A percentile compares a stretch with the other conserved stretches of the same genome.
These are phyloP conservation scores for Inga oerstediana DNA, from an alignment of 306 rosid genomes.

Conservation along the genomic window DNA sequence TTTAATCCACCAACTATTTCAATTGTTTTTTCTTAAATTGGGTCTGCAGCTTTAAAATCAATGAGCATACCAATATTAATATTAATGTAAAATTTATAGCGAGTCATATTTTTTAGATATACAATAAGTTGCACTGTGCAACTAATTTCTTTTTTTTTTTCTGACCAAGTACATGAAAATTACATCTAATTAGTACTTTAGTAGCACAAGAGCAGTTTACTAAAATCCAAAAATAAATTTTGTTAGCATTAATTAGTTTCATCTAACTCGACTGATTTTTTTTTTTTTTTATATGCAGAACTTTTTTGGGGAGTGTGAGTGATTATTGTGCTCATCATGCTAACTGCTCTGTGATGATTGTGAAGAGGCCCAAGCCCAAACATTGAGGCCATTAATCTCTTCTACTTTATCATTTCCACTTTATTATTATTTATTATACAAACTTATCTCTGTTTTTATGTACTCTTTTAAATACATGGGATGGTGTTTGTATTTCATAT, in stretches of 20 bases:
- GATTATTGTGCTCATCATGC: conserved; percentile 70
- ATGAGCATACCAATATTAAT: no score
- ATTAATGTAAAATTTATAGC: no score
- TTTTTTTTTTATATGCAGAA: conserved; percentile 39
- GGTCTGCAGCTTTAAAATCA: neutral
- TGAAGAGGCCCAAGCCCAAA: conserved; percentile 57
- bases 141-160: no score
- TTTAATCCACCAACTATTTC: neutral
- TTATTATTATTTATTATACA: no score
- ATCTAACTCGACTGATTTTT: neutral
- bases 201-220: neutral
- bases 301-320: conserved; percentile 64
- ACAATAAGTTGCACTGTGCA: no score
- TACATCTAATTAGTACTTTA: no score
- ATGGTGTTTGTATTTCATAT: neutral
- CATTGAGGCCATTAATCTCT: neutral
- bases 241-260: neutral
- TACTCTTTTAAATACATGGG: neutral
- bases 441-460: neutral
- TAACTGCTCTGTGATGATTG: conserved; percentile 57
- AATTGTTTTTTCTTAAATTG: neutral
- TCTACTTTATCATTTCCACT: no score
- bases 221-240: neutral
- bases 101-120: no score
- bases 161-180: no score